A percentile compares a stretch with the other conserved stretches of the same genome.
Conservation (phyloP, 805 yeast genomes). For the Hanseniaspora thailandica region DNA sequence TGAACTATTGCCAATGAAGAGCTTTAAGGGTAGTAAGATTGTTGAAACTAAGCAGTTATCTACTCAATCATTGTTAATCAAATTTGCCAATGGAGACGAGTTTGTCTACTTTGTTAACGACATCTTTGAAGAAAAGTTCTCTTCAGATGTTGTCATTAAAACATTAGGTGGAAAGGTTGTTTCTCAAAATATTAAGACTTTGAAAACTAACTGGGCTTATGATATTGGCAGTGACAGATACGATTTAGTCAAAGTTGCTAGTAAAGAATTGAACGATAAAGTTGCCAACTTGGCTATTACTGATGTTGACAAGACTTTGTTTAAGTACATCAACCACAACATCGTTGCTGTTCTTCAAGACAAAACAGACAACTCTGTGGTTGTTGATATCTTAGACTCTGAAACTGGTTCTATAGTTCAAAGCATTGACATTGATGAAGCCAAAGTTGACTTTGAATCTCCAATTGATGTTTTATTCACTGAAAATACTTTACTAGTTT, state of each 20-base stretch:
- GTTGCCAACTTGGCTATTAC: conserved; percentile 57
- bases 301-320: conserved; percentile 55
- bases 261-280: conserved; percentile 32
- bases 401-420: conserved; percentile 55
- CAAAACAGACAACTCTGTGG: conserved; percentile 27
- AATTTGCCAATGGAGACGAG: conserved; percentile 17
- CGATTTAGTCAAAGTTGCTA: conserved; percentile 32
- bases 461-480: conserved; percentile 49
- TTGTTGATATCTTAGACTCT: conserved; percentile 49
- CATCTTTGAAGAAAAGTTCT: not conserved
- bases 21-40: not conserved
- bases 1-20: not conserved
- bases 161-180: conserved; percentile 22
- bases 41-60: not conserved
- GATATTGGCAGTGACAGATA: conserved; percentile 25
- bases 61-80: conserved; percentile 18
- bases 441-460: conserved; percentile 30
- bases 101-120: conserved; percentile 10
- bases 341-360: conserved; percentile 39
- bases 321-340: conserved; percentile 74
- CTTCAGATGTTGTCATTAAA: conserved; percentile 20
- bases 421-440: conserved; percentile 30
- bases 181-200: conserved; percentile 19
- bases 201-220: conserved; percentile 33
- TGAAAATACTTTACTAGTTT: conserved; percentile 73